Evolutionary conservation across 2,329 filamentous ascomycete species (phyloP), one percentile per base, ranked within the genome.

Genomic region (Paraconiothyrium brasiliense): DNA sequence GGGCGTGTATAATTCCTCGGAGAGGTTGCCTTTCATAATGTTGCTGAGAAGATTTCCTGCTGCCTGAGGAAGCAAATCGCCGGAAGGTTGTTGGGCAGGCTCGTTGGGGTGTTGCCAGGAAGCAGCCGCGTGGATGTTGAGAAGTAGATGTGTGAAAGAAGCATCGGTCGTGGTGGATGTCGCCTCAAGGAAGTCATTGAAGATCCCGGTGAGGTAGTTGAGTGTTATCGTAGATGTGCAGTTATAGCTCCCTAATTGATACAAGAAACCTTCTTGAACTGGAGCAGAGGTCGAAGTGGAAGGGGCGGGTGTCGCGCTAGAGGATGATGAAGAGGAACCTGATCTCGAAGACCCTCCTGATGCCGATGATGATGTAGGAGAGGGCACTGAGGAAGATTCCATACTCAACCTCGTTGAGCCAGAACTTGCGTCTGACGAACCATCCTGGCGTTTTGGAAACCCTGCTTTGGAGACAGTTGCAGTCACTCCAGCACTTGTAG

Each of bases 41-140:
- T 79, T 74, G 63, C 85, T 84, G 7, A 89, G 69, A 5, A 83
- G 70, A 49, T 84, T 78, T 0, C 76, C 70, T 0, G 71, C 61
- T 3, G 67, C 63, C 2, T 88, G 14, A 32, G 43, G 88, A 16
- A 89, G 68, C 27, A 79, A 71, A 7, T 69, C 65, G 8, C 79
- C 76, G 8, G 78, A 74, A 9, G 84, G 77, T 8, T 76, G 67
- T 5, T 78, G 73, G 0, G 84, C 80, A 2, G 81, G 78, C 3
- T 76, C 72, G 39, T 78, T 72, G 1, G 85, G 83, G 2, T 73
- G 43, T 1, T 57, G 43, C 48, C 70, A 63, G 2, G 73, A 69
- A 1, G 75, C 67, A 4, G 88, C 86, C 24, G 83, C 84, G 77
- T 90, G 87, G 7, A 90, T 69, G 70, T 90, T 89, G 58, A 90